Base-by-base conservation (phyloP, 352 stramenopile species). In the Globisporangium yorkense region DNA sequence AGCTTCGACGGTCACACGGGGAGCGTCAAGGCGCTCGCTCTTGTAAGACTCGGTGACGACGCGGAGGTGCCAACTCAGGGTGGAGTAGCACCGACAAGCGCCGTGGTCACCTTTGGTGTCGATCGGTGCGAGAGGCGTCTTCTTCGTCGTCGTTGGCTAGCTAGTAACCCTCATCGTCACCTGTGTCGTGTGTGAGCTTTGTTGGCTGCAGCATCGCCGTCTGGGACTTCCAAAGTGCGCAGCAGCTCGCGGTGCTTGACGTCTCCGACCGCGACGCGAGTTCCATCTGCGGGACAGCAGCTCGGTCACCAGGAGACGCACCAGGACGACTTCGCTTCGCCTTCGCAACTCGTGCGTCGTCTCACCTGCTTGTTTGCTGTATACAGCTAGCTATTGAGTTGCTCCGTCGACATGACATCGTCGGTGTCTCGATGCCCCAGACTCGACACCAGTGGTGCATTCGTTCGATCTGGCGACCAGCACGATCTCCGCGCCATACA, bases 91-190 rank as follows among this genome's bases (percentile, higher is more conserved):
- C 1, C 6, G 2, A 0, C 51, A 0, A 48, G 62, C 31, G 59
- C 73, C 45, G 46, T 80, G 6, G 64, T 80, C 49, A 81, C 73
- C 0, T 89, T 87, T 58, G 76, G 60, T 1, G 59, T 79, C 37
- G 76, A 87, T 55, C 57, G 62, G 77, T 88, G 51, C 13, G 12
- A 16, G n/a, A 8, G 9, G 18, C 20, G 0, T 5, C 15, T 49
- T 6, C 21, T 27, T 24, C 21, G 1, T 18, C 12, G 18, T 5
- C 21, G 9, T 20, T 46, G 41, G 33, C 16, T 46, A 21, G 41
- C 5, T 20, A 20, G 18, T 20, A 15, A 18, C 31, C 33, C n/a
- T 29, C 50, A 29, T 46, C 33, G 29, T 18, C 27, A 9, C 3
- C 33, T n/a, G 20, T 6, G 16, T 63, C 12, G 37, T 13, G 12